A percentile compares a stretch with the other conserved stretches of the same genome.
Conservation (phyloP, 139 green algal species). For the Astrephomene gubernaculifera region DNA sequence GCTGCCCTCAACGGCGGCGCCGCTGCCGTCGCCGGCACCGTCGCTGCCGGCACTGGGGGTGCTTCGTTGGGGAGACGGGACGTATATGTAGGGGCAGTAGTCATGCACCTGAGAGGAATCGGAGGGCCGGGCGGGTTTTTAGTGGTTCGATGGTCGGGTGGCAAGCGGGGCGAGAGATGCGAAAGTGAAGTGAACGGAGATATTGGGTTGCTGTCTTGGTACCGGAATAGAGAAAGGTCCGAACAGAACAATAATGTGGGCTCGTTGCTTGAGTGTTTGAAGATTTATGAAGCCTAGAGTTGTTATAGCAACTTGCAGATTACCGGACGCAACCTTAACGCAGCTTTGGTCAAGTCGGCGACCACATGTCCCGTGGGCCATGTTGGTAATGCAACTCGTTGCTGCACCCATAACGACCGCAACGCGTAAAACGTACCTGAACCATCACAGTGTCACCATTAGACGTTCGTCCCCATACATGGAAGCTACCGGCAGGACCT, state of each 20-base stretch:
- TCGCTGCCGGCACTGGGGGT: too few species aligned
- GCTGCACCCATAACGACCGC: background rate
- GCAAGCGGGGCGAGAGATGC: background rate
- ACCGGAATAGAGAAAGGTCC: background rate
- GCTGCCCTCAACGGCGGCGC: too few species aligned
- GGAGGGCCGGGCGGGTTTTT: background rate
- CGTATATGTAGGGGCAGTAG: constrained; percentile 37
- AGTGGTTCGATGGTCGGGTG: background rate
- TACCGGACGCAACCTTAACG: background rate
- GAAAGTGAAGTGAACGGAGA: background rate
- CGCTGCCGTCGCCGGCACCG: background rate
- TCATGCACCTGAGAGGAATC: constrained; percentile 11
- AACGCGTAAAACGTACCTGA: background rate
- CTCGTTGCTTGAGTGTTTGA: background rate
- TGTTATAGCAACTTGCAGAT: background rate
- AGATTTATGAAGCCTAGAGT: background rate
- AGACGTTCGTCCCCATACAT: background rate
- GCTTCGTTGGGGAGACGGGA: background rate
- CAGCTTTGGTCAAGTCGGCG: background rate
- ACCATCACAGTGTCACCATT: background rate
- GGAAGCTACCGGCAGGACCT: constrained; percentile 17
- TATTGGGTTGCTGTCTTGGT: background rate
- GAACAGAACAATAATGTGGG: background rate
- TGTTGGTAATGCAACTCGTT: background rate
- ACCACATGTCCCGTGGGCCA: background rate